A percentile compares a stretch with the other conserved stretches of the same genome.
These are phyloP conservation scores for Aegilops umbellulata DNA, from an alignment of 176 grass and related monocot species.

Conservation along the genomic window DNA sequence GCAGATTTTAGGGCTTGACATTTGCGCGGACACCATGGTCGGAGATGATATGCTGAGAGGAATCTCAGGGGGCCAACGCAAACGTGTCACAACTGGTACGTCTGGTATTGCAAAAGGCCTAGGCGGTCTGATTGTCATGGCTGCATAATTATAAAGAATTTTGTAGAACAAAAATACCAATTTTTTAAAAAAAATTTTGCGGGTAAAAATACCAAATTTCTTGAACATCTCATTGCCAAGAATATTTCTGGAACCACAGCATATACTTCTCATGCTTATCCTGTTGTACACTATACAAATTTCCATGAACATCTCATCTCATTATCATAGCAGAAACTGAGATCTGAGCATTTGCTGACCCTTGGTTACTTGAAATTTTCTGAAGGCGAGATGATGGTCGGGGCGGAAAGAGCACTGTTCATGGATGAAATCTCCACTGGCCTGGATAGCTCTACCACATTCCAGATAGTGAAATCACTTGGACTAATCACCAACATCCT, in stretches of 20 bases:
- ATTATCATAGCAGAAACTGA: neutral
- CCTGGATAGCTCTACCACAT: conserved; percentile 66
- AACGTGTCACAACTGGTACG: conserved; percentile 58
- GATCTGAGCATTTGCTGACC: neutral
- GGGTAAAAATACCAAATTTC: neutral
- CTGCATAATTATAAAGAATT: neutral
- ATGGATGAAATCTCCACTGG: conserved; percentile 85
- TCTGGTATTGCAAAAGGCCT: neutral
- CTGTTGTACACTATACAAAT: neutral
- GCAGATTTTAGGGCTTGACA: conserved; percentile 64
- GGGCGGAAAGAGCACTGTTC: conserved; percentile 54
- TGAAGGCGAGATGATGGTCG: conserved; percentile 72
- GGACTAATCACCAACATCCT: conserved; percentile 53
- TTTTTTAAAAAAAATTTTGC: too few relatives aligned
- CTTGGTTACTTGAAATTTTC: neutral
- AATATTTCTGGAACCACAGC: neutral
- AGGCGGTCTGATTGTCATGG: neutral
- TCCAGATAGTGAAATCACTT: conserved; percentile 61
- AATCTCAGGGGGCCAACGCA: conserved; percentile 61
- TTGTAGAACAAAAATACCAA: neutral
- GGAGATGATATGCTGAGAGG: conserved; percentile 64
- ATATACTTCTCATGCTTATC: neutral
- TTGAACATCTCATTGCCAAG: neutral
- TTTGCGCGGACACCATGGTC: conserved; percentile 62
- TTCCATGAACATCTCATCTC: neutral